A percentile compares a stretch with the other conserved stretches of the same genome.
Evolutionary conservation across 2,329 filamentous ascomycete genomes (phyloP).

Genomic region (Reticulascus tulasneorum): DNA sequence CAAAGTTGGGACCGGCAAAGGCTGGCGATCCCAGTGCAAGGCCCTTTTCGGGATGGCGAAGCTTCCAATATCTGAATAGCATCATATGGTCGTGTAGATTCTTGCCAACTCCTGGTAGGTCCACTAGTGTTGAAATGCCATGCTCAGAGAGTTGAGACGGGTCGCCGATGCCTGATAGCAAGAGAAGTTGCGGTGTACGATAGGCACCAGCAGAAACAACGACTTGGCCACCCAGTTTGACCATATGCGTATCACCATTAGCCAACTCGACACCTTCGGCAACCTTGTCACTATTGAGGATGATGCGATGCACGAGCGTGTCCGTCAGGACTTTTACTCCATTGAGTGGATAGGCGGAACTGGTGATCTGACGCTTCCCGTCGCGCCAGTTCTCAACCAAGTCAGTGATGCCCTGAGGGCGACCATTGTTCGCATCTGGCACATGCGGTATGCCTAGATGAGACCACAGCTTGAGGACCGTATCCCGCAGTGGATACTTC

Average conservation of each 20-base stretch:
- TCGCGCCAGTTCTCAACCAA: conserved; percentile 22
- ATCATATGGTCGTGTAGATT: conserved; percentile 49
- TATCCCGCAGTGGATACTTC: conserved; percentile 32
- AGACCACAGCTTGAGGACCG: conserved; percentile 31
- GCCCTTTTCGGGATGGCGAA: conserved; percentile 28
- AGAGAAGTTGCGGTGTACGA: conserved; percentile 47
- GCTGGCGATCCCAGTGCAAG: conserved; percentile 27
- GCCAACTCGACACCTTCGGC: conserved; percentile 23
- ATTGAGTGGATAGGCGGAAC: conserved; percentile 19
- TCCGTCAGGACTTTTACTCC: conserved; percentile 20
- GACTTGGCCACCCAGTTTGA: conserved; percentile 27
- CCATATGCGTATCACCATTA: conserved; percentile 21
- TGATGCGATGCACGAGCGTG: conserved; percentile 18
- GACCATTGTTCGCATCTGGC: conserved; percentile 21
- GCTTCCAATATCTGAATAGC: conserved; percentile 22
- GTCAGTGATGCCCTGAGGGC: conserved; percentile 27
- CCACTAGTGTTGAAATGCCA: conserved; percentile 35
- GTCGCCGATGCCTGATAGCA: conserved; percentile 49
- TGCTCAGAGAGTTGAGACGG: conserved; percentile 34
- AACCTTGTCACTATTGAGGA: conserved; percentile 9
- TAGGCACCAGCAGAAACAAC: conserved; percentile 44
- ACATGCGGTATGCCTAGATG: conserved; percentile 31
- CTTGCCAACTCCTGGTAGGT: conserved; percentile 45
- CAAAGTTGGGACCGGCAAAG: conserved; percentile 30
- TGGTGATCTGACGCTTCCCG: conserved; percentile 19